These are phyloP conservation scores for Aspergillus steynii DNA, from an alignment of 495 filamentous ascomycete genomes.

Conservation along the genomic window DNA sequence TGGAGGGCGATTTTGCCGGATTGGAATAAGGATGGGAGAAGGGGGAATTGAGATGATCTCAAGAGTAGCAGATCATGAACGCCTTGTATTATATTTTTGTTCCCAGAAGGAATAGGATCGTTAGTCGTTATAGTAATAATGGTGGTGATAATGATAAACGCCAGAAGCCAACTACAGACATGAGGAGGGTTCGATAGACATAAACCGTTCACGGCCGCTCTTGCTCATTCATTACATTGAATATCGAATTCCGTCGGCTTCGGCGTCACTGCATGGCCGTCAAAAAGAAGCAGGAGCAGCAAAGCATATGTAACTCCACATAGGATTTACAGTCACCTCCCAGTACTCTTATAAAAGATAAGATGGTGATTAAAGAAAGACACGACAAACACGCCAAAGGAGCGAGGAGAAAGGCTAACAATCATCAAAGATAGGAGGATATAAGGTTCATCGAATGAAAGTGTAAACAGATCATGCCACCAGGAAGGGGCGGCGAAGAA, in stretches of 20 bases:
- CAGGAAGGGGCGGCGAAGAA: constrained; percentile 8
- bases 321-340: constrained; percentile 13
- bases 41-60: too few relatives aligned
- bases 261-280: too few relatives aligned
- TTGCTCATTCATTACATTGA: neutral
- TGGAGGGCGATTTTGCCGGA: too few relatives aligned
- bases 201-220: neutral
- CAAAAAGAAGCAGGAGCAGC: neutral
- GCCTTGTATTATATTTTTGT: neutral
- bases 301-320: neutral
- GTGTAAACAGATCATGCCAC: constrained; percentile 3
- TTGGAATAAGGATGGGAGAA: too few relatives aligned
- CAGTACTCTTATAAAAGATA: constrained; percentile 2
- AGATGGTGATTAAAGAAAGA: constrained; percentile 6
- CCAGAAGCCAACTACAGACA: neutral
- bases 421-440: constrained; percentile 15
- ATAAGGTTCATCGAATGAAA: constrained; percentile 15
- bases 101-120: neutral
- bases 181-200: neutral
- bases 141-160: neutral
- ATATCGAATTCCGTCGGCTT: neutral
- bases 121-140: neutral
- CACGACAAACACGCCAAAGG: constrained; percentile 1
- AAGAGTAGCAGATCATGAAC: neutral
- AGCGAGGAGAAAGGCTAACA: constrained; percentile 14